Conservation (phyloP, 2,329 filamentous ascomycete genomes). For the Aspergillus sp. region DNA sequence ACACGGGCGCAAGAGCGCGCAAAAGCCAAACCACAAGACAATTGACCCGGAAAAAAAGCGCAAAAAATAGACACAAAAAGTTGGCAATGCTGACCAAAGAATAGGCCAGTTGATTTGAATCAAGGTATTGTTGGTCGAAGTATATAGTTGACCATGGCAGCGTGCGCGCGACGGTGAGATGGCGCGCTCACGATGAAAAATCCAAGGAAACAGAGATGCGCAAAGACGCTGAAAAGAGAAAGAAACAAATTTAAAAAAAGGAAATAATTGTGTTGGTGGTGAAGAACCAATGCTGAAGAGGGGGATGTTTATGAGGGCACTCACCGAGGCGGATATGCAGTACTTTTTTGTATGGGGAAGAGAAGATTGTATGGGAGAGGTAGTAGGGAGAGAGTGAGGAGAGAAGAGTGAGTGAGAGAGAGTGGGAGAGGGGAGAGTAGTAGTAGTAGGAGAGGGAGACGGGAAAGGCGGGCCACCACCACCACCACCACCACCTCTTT, state of each 20-base stretch:
- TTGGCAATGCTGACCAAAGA: constrained; percentile 11
- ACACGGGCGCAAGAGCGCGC: constrained; percentile 19
- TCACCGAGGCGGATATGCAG: constrained; percentile 37
- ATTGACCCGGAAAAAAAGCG: constrained; percentile 11
- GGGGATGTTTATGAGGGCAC: constrained; percentile 32
- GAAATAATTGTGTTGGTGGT: constrained; percentile 27
- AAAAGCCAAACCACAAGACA: constrained; percentile 16
- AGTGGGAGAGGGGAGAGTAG: constrained; percentile 30
- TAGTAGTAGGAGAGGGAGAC: constrained; percentile 31
- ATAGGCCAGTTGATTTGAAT: constrained; percentile 10
- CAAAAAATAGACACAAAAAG: constrained; percentile 6
- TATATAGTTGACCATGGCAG: constrained; percentile 20
- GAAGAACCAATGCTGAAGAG: constrained; percentile 21
- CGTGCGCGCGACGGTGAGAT: constrained; percentile 21
- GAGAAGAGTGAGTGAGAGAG: constrained; percentile 30
- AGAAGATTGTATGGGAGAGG: constrained; percentile 30
- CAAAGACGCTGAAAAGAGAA: constrained; percentile 15
- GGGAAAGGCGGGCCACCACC: constrained; percentile 23
- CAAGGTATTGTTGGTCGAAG: constrained; percentile 13
- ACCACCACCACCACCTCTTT: constrained; percentile 7
- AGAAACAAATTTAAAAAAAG: constrained; percentile 16
- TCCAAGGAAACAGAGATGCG: constrained; percentile 16
- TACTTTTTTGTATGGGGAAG: constrained; percentile 39
- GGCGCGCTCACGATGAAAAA: constrained; percentile 23
- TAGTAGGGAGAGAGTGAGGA: constrained; percentile 27